Percentiles rank a stretch among this genome's conserved stretches.
Conservation (phyloP, 768 basidiomycete species). For the Lentinula lateritia region DNA sequence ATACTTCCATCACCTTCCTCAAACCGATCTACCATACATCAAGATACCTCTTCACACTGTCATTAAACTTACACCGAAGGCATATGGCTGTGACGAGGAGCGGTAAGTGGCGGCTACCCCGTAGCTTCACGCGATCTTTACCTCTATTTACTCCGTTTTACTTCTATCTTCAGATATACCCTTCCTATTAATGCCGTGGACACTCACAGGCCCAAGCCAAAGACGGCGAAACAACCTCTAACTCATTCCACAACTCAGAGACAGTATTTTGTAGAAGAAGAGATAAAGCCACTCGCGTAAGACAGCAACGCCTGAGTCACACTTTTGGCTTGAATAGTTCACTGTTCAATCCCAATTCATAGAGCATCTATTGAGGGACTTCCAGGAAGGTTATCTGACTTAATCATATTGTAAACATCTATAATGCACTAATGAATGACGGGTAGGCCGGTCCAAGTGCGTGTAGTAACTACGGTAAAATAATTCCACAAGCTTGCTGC, state of each 20-base stretch:
- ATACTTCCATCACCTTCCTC: constrained; percentile 90
- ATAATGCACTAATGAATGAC: neutral
- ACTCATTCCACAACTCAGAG: constrained; percentile 31
- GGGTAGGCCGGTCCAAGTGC: too few species aligned
- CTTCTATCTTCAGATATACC: constrained; percentile 53
- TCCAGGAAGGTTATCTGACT: neutral
- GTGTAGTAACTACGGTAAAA: too few species aligned
- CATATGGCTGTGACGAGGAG: constrained; percentile 98
- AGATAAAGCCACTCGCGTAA: neutral
- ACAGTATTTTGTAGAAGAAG: constrained; percentile 34
- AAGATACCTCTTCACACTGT: constrained; percentile 97
- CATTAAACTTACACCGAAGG: constrained; percentile 96
- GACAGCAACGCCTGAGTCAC: neutral
- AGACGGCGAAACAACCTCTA: constrained; percentile 24
- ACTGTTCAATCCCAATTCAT: neutral
- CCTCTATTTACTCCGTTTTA: neutral
- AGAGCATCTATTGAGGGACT: neutral
- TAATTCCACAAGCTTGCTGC: too few species aligned
- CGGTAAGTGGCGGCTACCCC: constrained; percentile 37
- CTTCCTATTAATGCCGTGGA: constrained; percentile 92
- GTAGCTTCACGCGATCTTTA: neutral
- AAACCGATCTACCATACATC: constrained; percentile 94
- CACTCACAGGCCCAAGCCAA: constrained; percentile 75
- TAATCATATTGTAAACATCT: neutral
- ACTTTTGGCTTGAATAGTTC: neutral